phyloP scores from a whole-genome alignment of 192 early-diverging fungal genomes.

The Entrophospora sp. region DNA sequence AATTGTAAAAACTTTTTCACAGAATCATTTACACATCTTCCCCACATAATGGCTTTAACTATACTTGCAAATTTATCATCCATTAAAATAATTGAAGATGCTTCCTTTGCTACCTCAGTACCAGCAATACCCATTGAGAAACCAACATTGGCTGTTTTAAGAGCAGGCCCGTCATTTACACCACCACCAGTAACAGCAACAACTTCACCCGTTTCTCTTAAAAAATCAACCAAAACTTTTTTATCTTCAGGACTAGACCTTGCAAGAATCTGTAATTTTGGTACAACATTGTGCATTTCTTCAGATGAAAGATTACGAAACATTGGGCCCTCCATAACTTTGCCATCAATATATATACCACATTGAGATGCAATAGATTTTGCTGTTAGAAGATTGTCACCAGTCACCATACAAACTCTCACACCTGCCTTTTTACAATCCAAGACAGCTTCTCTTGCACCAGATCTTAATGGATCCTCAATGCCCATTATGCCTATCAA shows the following conservation, averaged over 20 bases:
- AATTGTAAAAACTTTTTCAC: constrained; percentile 99
- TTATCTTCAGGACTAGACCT: constrained; percentile 92
- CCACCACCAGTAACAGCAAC: constrained; percentile 99
- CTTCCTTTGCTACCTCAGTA: constrained; percentile 99
- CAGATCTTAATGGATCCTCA: constrained; percentile 89
- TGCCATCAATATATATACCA: constrained; percentile 83
- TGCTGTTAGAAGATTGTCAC: constrained; percentile 91
- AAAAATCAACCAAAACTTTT: constrained; percentile 80
- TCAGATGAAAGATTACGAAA: constrained; percentile 78
- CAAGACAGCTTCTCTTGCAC: constrained; percentile 83
- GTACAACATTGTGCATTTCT: constrained; percentile 87
- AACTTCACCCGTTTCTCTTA: constrained; percentile 86
- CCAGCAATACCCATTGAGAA: constrained; percentile 99
- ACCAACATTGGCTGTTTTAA: constrained; percentile 92
- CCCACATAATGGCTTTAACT: constrained; percentile 97
- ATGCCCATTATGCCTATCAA: constrained; percentile 90
- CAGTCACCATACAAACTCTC: constrained; percentile 98
- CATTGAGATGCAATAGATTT: constrained; percentile 88
- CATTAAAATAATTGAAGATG: constrained; percentile 93
- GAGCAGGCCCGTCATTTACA: constrained; percentile 93
- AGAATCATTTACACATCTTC: constrained; percentile 88
- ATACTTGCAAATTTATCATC: constrained; percentile 99
- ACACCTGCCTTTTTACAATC: constrained; percentile 86
- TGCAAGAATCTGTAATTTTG: constrained; percentile 87
- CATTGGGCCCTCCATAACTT: constrained; percentile 90